A percentile compares a stretch with the other conserved stretches of the same genome.
phyloP scores from a whole-genome alignment of 2,329 filamentous ascomycete species.

The Trichoderma sp. region DNA sequence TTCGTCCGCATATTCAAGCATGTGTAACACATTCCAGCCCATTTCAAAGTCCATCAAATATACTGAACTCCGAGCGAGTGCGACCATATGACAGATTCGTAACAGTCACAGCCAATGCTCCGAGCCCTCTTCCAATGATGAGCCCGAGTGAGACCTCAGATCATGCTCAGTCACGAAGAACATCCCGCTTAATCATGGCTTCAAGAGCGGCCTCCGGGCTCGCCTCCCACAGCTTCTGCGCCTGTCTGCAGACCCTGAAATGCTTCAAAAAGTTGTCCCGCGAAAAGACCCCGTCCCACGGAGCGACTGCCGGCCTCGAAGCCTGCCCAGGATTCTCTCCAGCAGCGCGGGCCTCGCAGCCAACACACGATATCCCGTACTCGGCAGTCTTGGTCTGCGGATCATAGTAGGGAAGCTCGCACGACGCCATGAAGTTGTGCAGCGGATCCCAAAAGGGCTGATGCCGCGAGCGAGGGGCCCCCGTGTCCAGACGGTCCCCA shows the following conservation, averaged over 20 bases:
- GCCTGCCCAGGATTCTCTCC: neutral
- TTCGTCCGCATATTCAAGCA: too few relatives aligned
- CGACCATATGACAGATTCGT: neutral
- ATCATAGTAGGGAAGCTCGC: constrained; percentile 24
- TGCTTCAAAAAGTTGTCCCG: constrained; percentile 23
- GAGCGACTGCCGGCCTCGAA: neutral
- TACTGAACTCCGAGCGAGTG: neutral
- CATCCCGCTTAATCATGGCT: constrained; percentile 6
- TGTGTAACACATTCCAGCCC: too few relatives aligned
- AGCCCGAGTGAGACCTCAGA: neutral
- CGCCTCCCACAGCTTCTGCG: constrained; percentile 19
- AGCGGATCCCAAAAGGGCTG: constrained; percentile 19
- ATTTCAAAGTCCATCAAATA: too few relatives aligned
- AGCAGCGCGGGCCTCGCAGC: neutral
- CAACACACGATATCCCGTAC: constrained; percentile 15
- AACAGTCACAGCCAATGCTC: neutral
- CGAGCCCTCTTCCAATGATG: neutral
- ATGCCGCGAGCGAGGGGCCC: constrained; percentile 6
- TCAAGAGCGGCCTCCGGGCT: constrained; percentile 11
- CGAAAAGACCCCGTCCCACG: constrained; percentile 19
- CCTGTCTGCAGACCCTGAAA: constrained; percentile 15
- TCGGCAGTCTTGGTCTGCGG: constrained; percentile 1
- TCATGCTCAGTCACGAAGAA: neutral
- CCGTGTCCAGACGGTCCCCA: constrained; percentile 11
- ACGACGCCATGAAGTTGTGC: constrained; percentile 26